Evolutionary conservation across 495 filamentous ascomycete species (phyloP), one percentile per base, ranked within the genome.

Genomic region (Hyaloscypha variabilis): DNA sequence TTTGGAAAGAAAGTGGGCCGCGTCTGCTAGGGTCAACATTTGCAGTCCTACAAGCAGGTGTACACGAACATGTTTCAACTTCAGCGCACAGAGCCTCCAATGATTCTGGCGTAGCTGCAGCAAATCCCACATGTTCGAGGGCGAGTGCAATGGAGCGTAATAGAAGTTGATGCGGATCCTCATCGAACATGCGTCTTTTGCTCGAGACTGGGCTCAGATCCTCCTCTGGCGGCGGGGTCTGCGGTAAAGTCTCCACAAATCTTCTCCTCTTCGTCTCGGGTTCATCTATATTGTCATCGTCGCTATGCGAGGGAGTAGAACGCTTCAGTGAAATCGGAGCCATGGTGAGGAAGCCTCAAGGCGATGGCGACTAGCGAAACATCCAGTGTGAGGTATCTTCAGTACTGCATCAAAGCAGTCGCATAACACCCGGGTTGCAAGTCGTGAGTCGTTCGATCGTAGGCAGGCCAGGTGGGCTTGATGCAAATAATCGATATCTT

Each of bases 1-100:
- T 57, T 80, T 75, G 21, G 79, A 79, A 14, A 87, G 75, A 61
- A 90, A 80, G 60, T 81, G 76, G 31, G 81, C 67, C 72, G 89
- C 83, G 78, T 90, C 54, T 75, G 39, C 39, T 17, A 11, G 17
- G 19, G 39, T 46, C 3, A 46, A 17, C 39, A 11, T 46, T 10
- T 46, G 19, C 17, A 46, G 19, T n/a, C 1, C 26, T 8, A 46
- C 13, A 26, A 26, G 39, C 19, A 46, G 55, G 21, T 14, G 28
- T 46, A 59, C 51, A 70, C 62, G 58, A 11, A 71, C 65, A 72
- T 39, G 63, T 53, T n/a, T 70, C 69, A 50, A 64, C 66, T 62
- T 69, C 59, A 5, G 60, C 52, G 60, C 61, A 61, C 26, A 74
- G 26, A 17, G 60, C 57, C 60, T 74, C 68, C 50, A 67, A 21